Percentiles rank a stretch among this genome's conserved stretches.
These are phyloP conservation scores for Noccaea bulbosa DNA, from an alignment of 345 rosid species.

Conservation along the genomic window DNA sequence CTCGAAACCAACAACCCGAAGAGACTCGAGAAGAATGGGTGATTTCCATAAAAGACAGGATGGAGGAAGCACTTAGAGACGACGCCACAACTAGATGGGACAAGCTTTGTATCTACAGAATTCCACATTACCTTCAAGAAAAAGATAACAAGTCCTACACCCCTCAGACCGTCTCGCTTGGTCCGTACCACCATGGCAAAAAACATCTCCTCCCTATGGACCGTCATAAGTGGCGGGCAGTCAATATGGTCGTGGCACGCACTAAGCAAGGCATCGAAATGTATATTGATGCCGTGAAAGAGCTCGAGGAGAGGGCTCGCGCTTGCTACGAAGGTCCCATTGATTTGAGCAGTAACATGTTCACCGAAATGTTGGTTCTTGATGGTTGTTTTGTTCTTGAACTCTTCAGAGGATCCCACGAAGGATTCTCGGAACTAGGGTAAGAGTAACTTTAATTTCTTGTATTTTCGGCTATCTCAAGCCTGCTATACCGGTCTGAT, in stretches of 20 bases:
- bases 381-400: constrained; percentile 79
- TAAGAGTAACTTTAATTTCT: not conserved
- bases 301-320: constrained; percentile 63
- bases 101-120: constrained; percentile 37
- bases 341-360: constrained; percentile 62
- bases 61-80: constrained; percentile 59
- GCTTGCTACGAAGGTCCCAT: constrained; percentile 66
- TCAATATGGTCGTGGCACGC: constrained; percentile 62
- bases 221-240: constrained; percentile 74
- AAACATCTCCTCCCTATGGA: constrained; percentile 67
- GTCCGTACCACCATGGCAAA: constrained; percentile 79
- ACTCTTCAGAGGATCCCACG: constrained; percentile 65
- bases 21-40: constrained; percentile 65
- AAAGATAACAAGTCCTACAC: constrained; percentile 65
- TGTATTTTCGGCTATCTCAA: too few species aligned
- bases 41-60: constrained; percentile 61
- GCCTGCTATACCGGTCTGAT: too few species aligned
- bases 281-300: constrained; percentile 62
- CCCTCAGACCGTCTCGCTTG: constrained; percentile 76
- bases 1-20: constrained; percentile 11
- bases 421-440: constrained; percentile 64
- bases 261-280: constrained; percentile 50
- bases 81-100: constrained; percentile 64
- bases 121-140: constrained; percentile 41
- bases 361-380: constrained; percentile 76